These are phyloP conservation scores for Tetrahymena borealis DNA, from an alignment of 73 alveolate genomes.

Conservation along the genomic window DNA sequence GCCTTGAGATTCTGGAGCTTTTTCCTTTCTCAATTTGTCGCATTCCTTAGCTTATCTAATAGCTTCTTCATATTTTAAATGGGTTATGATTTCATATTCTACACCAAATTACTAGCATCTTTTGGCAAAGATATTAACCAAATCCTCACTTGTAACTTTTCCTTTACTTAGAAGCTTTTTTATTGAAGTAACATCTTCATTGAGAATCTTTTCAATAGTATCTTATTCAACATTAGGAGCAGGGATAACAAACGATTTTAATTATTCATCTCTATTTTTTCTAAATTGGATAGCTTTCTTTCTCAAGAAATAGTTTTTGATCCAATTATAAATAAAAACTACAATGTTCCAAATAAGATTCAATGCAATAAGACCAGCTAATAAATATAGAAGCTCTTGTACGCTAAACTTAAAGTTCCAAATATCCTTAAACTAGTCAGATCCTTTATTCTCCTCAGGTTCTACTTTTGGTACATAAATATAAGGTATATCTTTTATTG, in stretches of 20 bases:
- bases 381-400: not conserved
- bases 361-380: not conserved
- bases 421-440: not conserved
- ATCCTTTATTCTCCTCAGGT: not conserved
- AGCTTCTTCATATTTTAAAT: conserved; percentile 20
- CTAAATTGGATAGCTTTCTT: not conserved
- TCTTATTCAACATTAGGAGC: not conserved
- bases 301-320: not conserved
- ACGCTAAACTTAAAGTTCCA: not conserved
- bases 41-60: conserved; percentile 15
- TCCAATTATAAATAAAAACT: not conserved
- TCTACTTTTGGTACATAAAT: not conserved
- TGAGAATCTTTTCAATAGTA: not conserved
- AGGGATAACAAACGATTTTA: not conserved
- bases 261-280: not conserved
- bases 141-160: conserved; percentile 7
- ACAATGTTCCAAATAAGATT: not conserved
- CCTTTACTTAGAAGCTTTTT: not conserved
- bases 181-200: not conserved
- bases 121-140: conserved; percentile 8
- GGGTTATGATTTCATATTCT: conserved; percentile 4
- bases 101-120: conserved; percentile 6
- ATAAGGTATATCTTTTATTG: not conserved
- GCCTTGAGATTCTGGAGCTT: not conserved
- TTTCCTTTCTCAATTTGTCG: conserved; percentile 6